These are phyloP conservation scores for Calocybe gambosa DNA, from an alignment of 1,284 basidiomycete species.

Conservation along the genomic window DNA sequence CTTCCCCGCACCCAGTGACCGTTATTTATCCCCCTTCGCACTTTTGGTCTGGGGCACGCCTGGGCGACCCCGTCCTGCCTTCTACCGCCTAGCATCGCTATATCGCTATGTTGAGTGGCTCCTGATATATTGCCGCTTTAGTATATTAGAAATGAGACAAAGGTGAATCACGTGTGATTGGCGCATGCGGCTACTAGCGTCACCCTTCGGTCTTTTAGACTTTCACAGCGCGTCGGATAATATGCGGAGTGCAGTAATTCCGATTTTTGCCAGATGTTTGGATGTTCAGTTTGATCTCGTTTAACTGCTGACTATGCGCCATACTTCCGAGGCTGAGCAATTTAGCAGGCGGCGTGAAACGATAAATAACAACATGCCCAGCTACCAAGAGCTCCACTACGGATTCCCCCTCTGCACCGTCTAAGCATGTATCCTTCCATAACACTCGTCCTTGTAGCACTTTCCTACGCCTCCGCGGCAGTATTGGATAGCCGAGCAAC, in stretches of 20 bases:
- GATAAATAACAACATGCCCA: conserved; percentile 6
- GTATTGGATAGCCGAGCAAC: conserved; percentile 15
- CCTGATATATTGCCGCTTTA: too few relatives aligned
- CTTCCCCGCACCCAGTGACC: conserved; percentile 9
- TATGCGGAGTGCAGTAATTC: conserved; percentile 14
- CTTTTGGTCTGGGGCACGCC: conserved; percentile 7
- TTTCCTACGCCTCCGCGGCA: conserved; percentile 17
- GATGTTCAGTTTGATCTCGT: conserved; percentile 6
- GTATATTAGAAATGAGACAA: too few relatives aligned
- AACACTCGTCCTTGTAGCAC: conserved; percentile 15
- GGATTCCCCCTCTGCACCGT: not conserved
- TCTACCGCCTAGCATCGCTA: too few relatives aligned
- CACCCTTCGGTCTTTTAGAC: not conserved
- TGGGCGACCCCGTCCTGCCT: too few relatives aligned
- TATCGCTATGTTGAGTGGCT: too few relatives aligned
- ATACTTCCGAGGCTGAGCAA: not conserved
- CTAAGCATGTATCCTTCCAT: conserved; percentile 14
- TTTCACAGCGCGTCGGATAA: conserved; percentile 16
- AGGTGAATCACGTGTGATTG: not conserved
- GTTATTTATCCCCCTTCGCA: conserved; percentile 21
- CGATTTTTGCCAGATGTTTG: conserved; percentile 7
- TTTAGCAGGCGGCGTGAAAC: conserved; percentile 3
- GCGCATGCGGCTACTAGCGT: not conserved
- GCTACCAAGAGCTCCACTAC: not conserved
- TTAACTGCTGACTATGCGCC: not conserved